Evolutionary conservation across 148 eudicot species (phyloP).

Genomic region (Cornus kousa): DNA sequence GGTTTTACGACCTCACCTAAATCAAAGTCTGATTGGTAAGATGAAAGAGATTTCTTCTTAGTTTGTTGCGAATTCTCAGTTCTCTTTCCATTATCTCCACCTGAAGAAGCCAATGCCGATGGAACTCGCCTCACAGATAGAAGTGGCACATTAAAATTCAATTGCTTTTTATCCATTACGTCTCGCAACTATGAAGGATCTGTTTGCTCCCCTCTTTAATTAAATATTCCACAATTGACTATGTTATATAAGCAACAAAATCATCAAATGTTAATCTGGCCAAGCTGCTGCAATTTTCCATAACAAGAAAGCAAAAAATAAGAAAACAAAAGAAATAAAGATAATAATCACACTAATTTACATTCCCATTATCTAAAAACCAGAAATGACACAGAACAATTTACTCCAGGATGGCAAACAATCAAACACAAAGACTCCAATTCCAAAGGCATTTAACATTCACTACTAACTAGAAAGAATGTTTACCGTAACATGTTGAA

Average conservation of each 20-base stretch:
- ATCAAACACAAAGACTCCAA: neutral
- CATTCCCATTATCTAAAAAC: neutral
- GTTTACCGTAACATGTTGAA: neutral
- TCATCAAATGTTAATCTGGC: neutral
- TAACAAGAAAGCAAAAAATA: neutral
- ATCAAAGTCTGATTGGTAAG: conserved; percentile 26
- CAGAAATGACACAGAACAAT: neutral
- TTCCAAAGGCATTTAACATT: no score
- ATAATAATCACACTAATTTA: neutral
- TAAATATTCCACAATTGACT: neutral
- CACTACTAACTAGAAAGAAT: no score
- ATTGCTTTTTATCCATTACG: conserved; percentile 47
- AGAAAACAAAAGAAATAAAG: neutral
- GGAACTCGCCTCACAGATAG: conserved; percentile 45
- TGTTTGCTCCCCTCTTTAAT: neutral
- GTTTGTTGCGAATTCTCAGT: conserved; percentile 12
- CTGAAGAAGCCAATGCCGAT: conserved; percentile 23
- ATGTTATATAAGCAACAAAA: neutral
- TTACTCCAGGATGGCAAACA: neutral
- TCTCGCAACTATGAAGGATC: neutral
- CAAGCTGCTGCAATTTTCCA: neutral
- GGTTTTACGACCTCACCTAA: conserved; percentile 45
- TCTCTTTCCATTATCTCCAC: conserved; percentile 13
- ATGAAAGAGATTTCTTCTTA: conserved; percentile 34
- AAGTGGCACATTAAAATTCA: conserved; percentile 50